phyloP scores from a whole-genome alignment of 371 early-diverging fungal genomes.

The Mucor mucedo region DNA sequence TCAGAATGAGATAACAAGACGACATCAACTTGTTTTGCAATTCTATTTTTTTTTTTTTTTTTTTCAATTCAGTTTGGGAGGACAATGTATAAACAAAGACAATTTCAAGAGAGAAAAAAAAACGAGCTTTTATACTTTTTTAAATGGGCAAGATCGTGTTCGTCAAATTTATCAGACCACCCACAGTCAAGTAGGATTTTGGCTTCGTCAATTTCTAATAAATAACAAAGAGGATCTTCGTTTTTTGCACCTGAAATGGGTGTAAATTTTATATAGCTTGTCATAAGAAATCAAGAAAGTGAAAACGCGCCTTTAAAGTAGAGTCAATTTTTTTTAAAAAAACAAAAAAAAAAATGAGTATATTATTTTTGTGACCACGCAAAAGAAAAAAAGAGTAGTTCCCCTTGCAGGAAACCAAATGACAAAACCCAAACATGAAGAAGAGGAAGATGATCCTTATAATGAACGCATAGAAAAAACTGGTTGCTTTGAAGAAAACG shows the following conservation, averaged over 20 bases:
- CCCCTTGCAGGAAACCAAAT: slow-evolving; percentile 1
- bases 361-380: not conserved
- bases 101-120: too few relatives aligned
- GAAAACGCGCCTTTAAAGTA: too few relatives aligned
- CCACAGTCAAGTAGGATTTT: slow-evolving; percentile 95
- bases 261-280: slow-evolving; percentile 81
- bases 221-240: slow-evolving; percentile 86
- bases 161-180: slow-evolving; percentile 77
- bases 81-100: too few relatives aligned
- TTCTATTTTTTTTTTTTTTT: slow-evolving; percentile 42
- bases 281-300: slow-evolving; percentile 40
- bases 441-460: slow-evolving; percentile 69
- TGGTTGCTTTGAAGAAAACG: slow-evolving; percentile 78
- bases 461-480: slow-evolving; percentile 66
- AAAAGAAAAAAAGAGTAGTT: not conserved
- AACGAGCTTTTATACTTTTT: slow-evolving; percentile 55
- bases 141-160: slow-evolving; percentile 68
- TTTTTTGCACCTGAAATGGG: slow-evolving; percentile 83
- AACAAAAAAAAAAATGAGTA: not conserved
- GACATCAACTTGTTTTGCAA: slow-evolving; percentile 92
- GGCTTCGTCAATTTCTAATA: slow-evolving; percentile 90
- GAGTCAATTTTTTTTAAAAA: not conserved
- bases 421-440: slow-evolving; percentile 1
- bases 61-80: not conserved
- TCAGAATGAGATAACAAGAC: slow-evolving; percentile 94